Evolutionary conservation across 2,329 filamentous ascomycete genomes (phyloP), one percentile per base, ranked within the genome.

Genomic region (Diplocarpon rosae): DNA sequence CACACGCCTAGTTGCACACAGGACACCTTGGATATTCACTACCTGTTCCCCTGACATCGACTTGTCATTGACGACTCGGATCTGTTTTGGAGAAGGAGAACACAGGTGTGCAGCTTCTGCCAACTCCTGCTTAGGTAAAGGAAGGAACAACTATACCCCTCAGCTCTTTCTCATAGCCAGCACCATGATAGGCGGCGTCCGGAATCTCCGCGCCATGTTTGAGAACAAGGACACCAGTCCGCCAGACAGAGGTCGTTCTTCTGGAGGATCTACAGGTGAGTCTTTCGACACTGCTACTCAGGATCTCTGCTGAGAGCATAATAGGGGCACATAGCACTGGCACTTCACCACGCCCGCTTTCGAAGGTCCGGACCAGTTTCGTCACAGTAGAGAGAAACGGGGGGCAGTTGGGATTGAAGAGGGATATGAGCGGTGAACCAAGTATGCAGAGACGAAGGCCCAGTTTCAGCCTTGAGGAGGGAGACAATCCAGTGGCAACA

Each of bases 141-240:
- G 29, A 38, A 33, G 32, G 17, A 39, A 34, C 42, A 27, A 29
- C 33, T 30, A 31, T 5, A 28, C 28, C 27, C 27, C 37, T 37
- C 24, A 4, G 24, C 10, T 32, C n/a, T 35, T 17, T 35, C 33
- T 16, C 33, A 11, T 38, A 29, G 13, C 28, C 12, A 24, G 17
- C 29, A 42, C 12, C 39, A 42, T 38, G 28, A 29, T 28, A 24
- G 51, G 53, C 45, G 58, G 57, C 27, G 56, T 62, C 17, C 54
- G 78, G 75, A 85, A 84, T 66, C 76, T 89, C 54, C 73, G 82
- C 57, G 84, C 84, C 59, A 86, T 85, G 73, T 88, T 88, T 63
- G 84, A 48, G 35, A 77, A 78, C 62, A 84, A 78, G 65, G 76
- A 73, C 62, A 69, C 70, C 52, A 54, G 52, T 43, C 57, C 57